Conservation (phyloP, 148 eudicot genomes). For the Amaranthus hypochondriacus region DNA sequence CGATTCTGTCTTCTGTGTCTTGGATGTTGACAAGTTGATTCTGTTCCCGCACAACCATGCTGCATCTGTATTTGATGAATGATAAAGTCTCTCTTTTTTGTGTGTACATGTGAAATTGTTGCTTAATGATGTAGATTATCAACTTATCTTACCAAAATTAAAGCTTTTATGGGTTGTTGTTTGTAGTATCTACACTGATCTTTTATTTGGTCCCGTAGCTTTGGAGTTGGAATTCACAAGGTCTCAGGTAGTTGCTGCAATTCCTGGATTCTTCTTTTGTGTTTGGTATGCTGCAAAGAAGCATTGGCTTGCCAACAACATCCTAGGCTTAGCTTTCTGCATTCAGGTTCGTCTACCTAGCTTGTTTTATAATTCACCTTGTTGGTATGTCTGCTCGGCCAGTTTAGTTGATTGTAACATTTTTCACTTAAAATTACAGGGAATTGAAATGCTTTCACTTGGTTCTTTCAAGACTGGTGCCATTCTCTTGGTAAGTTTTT, state of each 20-base stretch:
- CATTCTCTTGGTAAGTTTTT: slow-evolving; percentile 69
- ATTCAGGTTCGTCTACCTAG: slow-evolving; percentile 60
- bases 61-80: background rate
- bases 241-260: slow-evolving; percentile 86
- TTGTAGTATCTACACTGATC: slow-evolving; percentile 28
- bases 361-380: background rate
- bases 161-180: slow-evolving; percentile 13
- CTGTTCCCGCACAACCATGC: background rate
- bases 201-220: slow-evolving; percentile 48
- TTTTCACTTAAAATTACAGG: slow-evolving; percentile 40
- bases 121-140: slow-evolving; percentile 1
- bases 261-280: slow-evolving; percentile 90
- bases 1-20: background rate
- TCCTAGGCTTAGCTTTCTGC: slow-evolving; percentile 87
- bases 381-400: background rate
- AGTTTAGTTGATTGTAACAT: background rate
- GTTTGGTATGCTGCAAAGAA: slow-evolving; percentile 94
- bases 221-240: slow-evolving; percentile 89
- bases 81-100: background rate
- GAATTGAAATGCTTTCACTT: slow-evolving; percentile 98
- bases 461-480: slow-evolving; percentile 99
- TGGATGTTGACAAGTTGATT: background rate
- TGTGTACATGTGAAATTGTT: background rate
- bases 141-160: background rate
- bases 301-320: slow-evolving; percentile 98